phyloP scores from a whole-genome alignment of 2,329 filamentous ascomycete species.

The Cytospora chrysosperma region DNA sequence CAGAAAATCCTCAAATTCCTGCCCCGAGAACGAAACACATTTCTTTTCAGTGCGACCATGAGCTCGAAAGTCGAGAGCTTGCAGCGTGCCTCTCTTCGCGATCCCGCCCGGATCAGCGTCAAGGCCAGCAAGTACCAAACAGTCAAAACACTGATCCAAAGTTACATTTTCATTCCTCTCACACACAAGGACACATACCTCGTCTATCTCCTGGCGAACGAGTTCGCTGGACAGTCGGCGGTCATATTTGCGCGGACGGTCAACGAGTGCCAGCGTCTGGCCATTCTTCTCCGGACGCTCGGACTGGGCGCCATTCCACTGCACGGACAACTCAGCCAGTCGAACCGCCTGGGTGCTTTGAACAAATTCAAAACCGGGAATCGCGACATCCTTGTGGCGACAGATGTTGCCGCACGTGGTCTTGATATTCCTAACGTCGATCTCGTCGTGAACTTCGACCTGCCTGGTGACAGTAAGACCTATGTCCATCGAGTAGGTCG shows the following conservation, averaged over 20 bases:
- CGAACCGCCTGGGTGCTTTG: conserved; percentile 79
- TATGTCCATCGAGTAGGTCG: conserved; percentile 89
- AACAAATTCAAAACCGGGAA: conserved; percentile 82
- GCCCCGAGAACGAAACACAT: conserved; percentile 74
- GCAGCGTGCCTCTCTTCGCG: conserved; percentile 82
- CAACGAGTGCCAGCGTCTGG: conserved; percentile 82
- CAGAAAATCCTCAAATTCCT: conserved; percentile 89
- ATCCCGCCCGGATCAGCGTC: conserved; percentile 81
- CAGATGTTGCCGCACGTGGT: conserved; percentile 90
- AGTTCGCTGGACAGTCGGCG: conserved; percentile 78
- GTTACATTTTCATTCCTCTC: conserved; percentile 82
- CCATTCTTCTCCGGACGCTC: conserved; percentile 77
- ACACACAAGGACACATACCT: conserved; percentile 88
- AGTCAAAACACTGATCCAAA: conserved; percentile 82
- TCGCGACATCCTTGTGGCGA: conserved; percentile 87
- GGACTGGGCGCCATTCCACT: conserved; percentile 90
- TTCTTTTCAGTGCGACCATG: conserved; percentile 93
- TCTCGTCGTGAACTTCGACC: conserved; percentile 54
- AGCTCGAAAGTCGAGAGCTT: conserved; percentile 89
- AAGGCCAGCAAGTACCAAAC: conserved; percentile 85
- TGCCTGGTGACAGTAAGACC: conserved; percentile 83
- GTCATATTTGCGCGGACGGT: conserved; percentile 94
- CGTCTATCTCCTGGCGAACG: conserved; percentile 74
- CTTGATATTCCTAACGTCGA: conserved; percentile 92
- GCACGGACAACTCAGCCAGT: conserved; percentile 89